Conservation (phyloP, 371 early-diverging fungal species). For the Smittium culicis region DNA sequence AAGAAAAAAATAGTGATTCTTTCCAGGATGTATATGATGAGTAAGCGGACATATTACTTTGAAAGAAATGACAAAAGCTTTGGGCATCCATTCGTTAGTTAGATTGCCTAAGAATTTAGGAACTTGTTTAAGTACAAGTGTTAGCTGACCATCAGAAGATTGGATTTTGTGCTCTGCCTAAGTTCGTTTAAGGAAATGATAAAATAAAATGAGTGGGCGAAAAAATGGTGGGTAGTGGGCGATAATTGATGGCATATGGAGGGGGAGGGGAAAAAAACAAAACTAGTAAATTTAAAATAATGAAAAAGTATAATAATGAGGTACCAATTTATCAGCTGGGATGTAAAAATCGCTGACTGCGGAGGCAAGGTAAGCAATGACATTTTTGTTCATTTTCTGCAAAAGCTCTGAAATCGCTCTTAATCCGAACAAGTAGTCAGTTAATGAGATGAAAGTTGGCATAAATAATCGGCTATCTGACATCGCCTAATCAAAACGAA, state of each 20-base stretch:
- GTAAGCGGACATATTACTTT: slow-evolving; percentile 41
- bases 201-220: too few species aligned
- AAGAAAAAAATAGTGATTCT: background rate
- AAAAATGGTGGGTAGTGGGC: too few species aligned
- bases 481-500: background rate
- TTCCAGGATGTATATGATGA: background rate
- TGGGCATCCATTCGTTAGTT: slow-evolving; percentile 77
- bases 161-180: slow-evolving; percentile 86
- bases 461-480: slow-evolving; percentile 45
- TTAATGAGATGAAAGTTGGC: slow-evolving; percentile 76
- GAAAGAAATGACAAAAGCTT: slow-evolving; percentile 85
- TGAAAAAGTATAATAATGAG: too few species aligned
- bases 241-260: too few species aligned
- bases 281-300: too few species aligned
- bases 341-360: slow-evolving; percentile 97
- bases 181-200: too few species aligned
- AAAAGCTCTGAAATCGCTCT: slow-evolving; percentile 55
- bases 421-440: slow-evolving; percentile 84
- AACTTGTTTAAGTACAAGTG: slow-evolving; percentile 80
- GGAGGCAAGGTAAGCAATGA: slow-evolving; percentile 92
- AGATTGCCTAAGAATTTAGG: slow-evolving; percentile 90
- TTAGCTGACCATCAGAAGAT: slow-evolving; percentile 67
- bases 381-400: slow-evolving; percentile 44
- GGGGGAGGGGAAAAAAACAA: too few species aligned
- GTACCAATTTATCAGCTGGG: slow-evolving; percentile 67